A percentile compares a stretch with the other conserved stretches of the same genome.
phyloP scores from a whole-genome alignment of 1,284 basidiomycete species.

The Sanghuangporus weigelae region DNA sequence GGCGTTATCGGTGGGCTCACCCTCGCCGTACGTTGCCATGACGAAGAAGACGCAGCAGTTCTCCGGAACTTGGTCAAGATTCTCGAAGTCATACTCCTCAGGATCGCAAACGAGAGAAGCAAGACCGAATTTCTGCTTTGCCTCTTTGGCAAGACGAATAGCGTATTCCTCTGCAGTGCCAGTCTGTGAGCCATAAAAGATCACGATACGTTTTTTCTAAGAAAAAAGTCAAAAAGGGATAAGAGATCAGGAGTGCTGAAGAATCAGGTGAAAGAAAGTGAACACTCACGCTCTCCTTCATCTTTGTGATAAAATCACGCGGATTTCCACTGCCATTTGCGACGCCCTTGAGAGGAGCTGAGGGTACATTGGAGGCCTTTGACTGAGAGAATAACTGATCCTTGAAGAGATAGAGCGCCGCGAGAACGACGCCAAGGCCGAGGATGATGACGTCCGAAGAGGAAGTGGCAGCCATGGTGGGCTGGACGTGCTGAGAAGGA shows the following conservation, averaged over 20 bases:
- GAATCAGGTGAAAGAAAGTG: background rate
- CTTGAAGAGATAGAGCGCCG: conserved; percentile 73
- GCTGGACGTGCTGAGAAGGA: conserved; percentile 1
- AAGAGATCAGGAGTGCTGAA: background rate
- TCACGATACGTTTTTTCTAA: conserved; percentile 91
- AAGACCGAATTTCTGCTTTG: conserved; percentile 89
- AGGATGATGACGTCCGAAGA: conserved; percentile 67
- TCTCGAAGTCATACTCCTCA: conserved; percentile 97
- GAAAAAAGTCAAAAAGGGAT: background rate
- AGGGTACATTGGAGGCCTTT: conserved; percentile 50
- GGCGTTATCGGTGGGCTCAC: conserved; percentile 99
- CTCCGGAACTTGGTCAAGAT: conserved; percentile 86
- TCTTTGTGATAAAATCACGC: conserved; percentile 85
- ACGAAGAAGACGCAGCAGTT: conserved; percentile 89
- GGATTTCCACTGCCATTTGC: conserved; percentile 72
- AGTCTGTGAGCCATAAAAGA: conserved; percentile 96
- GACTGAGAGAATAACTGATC: conserved; percentile 65
- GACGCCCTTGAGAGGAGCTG: conserved; percentile 38
- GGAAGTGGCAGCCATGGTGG: conserved; percentile 32
- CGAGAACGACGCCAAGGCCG: conserved; percentile 62
- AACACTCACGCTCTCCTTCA: conserved; percentile 81
- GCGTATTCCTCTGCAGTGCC: conserved; percentile 96
- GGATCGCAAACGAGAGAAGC: conserved; percentile 93
- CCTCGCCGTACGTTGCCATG: conserved; percentile 98
- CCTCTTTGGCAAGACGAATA: conserved; percentile 89